Percentiles rank a stretch among this genome's conserved stretches.
These are phyloP conservation scores for Cordyceps farinosa DNA, from an alignment of 2,329 filamentous ascomycete species.

Conservation along the genomic window DNA sequence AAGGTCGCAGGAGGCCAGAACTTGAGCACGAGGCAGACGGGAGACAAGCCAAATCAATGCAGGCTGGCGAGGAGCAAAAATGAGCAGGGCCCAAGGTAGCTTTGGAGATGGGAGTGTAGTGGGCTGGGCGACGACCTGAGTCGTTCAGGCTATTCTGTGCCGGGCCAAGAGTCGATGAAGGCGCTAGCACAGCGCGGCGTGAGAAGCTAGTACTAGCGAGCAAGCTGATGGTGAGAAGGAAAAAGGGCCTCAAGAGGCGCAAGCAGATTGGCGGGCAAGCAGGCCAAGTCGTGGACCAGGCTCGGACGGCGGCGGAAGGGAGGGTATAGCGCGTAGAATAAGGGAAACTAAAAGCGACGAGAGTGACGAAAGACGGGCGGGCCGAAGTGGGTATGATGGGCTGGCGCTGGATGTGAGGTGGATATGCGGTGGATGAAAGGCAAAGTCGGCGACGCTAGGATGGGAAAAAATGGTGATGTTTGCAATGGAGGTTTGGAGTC, in stretches of 20 bases:
- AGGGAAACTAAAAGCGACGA: neutral
- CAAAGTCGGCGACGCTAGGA: neutral
- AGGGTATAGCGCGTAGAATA: neutral
- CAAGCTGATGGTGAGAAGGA: neutral
- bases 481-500: conserved; percentile 11
- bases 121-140: neutral
- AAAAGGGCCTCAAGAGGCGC: neutral
- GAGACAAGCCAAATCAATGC: neutral
- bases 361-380: conserved; percentile 14
- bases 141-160: neutral
- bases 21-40: neutral
- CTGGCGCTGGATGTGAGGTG: neutral
- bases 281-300: neutral
- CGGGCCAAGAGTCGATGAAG: conserved; percentile 2
- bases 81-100: neutral
- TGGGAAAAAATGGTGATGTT: conserved; percentile 11
- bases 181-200: conserved; percentile 1
- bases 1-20: conserved; percentile 1
- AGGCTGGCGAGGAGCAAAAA: neutral
- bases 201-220: conserved; percentile 5
- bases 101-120: neutral
- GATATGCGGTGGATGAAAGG: conserved; percentile 2
- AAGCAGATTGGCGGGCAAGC: neutral
- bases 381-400: conserved; percentile 13
- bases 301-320: neutral